Percentiles rank a stretch among this genome's conserved stretches.
These are phyloP conservation scores for Trichocomaceae sp. DNA, from an alignment of 2,329 filamentous ascomycete species.

Conservation along the genomic window DNA sequence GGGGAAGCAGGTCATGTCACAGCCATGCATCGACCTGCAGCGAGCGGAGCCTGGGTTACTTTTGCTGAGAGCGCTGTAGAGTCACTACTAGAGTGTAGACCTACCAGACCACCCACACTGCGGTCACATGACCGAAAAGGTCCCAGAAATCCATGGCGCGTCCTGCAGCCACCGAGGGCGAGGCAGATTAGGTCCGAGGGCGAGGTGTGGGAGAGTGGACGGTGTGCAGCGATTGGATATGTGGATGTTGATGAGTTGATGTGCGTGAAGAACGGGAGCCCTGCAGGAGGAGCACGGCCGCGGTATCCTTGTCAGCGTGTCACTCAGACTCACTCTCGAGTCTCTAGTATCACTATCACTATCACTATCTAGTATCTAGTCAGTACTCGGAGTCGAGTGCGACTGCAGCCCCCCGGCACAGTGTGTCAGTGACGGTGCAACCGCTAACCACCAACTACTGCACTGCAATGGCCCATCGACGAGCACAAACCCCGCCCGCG, in stretches of 20 bases:
- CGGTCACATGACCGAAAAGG: slow-evolving; percentile 33
- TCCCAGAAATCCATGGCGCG: slow-evolving; percentile 12
- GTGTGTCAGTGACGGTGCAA: not conserved
- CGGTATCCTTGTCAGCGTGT: too few species aligned
- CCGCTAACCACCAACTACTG: not conserved
- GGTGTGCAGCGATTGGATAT: slow-evolving; percentile 12
- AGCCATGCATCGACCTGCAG: slow-evolving; percentile 10
- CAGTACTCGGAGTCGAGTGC: too few species aligned
- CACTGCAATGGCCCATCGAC: not conserved
- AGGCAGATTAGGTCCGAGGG: not conserved
- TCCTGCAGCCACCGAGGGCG: slow-evolving; percentile 8
- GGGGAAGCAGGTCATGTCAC: slow-evolving; percentile 12
- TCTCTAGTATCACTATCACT: too few species aligned
- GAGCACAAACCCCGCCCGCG: not conserved
- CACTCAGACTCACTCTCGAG: too few species aligned
- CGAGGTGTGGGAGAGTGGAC: not conserved
- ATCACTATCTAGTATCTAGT: too few species aligned
- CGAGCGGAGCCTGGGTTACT: slow-evolving; percentile 9
- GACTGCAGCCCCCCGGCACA: not conserved
- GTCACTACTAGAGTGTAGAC: too few species aligned
- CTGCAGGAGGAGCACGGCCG: slow-evolving; percentile 12
- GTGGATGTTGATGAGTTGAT: not conserved
- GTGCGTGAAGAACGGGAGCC: slow-evolving; percentile 11
- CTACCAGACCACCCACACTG: slow-evolving; percentile 15
- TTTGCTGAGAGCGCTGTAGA: slow-evolving; percentile 3